Base-by-base conservation (phyloP, 2,329 filamentous ascomycete species). In the Truncatella angustata region DNA sequence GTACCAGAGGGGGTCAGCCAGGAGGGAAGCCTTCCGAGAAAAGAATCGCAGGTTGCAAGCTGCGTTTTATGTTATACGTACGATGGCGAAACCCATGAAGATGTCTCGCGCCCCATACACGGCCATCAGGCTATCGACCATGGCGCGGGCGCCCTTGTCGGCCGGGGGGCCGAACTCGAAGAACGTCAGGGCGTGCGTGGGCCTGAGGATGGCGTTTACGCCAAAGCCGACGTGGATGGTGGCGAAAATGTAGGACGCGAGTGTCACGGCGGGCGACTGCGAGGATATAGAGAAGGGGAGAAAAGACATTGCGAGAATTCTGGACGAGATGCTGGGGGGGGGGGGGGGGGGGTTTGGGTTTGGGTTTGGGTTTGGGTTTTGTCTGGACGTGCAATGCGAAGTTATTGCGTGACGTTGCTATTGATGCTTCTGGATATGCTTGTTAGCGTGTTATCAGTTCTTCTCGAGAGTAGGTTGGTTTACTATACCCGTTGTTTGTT, bases 41-140 rank as follows among this genome's bases (percentile, higher is more conserved):
- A n/a, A n/a, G n/a, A n/a, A n/a, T n/a, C n/a, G n/a, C n/a, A n/a
- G n/a, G n/a, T n/a, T n/a, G n/a, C n/a, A n/a, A n/a, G n/a, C n/a
- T n/a, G n/a, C n/a, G n/a, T n/a, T n/a, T n/a, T n/a, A n/a, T n/a
- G n/a, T n/a, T n/a, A n/a, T n/a, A n/a, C n/a, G n/a, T n/a, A n/a
- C n/a, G n/a, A 75, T 67, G 2, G 71, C 65, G 2, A 68, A 24
- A 0, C 73, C 76, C 65, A 79, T 75, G 64, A 78, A 80, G 14
- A 79, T 61, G 54, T 81, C 75, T 10, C 78, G 69, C 4, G 66
- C 70, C 1, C 76, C 76, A 59, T 77, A 80, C 32, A 80, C 60
- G 3, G 68, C 59, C 64, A 78, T 69, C 7, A 80, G 55, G 47
- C 63, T 68, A 53, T 78, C 64, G 51, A 78, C 65, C n/a, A 77